Conservation (phyloP, 805 yeast genomes). For the Sugiyamaella floridensis region DNA sequence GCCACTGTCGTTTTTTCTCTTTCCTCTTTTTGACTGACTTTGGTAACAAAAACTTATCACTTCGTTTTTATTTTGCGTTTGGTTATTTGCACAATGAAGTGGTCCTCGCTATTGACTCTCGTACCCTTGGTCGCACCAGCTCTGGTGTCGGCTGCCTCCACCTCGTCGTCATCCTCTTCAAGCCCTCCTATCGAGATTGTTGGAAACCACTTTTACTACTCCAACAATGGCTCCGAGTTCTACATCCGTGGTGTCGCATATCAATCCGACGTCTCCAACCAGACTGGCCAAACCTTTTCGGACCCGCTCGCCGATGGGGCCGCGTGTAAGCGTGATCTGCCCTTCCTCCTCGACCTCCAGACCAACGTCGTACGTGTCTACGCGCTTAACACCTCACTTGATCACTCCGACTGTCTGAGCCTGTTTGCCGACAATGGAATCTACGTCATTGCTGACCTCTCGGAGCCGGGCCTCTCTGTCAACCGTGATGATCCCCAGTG, state of each 20-base stretch:
- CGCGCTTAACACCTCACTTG: conserved; percentile 63
- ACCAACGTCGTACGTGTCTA: conserved; percentile 82
- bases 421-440: conserved; percentile 78
- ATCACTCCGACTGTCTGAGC: conserved; percentile 75
- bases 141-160: conserved; percentile 8
- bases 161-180: conserved; percentile 25
- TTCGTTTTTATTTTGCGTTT: background rate
- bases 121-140: conserved; percentile 9
- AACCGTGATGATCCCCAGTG: conserved; percentile 72
- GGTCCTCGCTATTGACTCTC: conserved; percentile 16
- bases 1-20: conserved; percentile 8
- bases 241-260: conserved; percentile 84
- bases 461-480: conserved; percentile 77
- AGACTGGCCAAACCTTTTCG: conserved; percentile 56
- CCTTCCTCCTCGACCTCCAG: conserved; percentile 59
- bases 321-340: conserved; percentile 75
- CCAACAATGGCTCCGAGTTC: conserved; percentile 70
- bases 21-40: no score
- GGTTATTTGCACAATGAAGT: conserved; percentile 22
- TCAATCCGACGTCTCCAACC: conserved; percentile 55
- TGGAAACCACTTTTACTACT: conserved; percentile 72
- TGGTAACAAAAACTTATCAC: no score
- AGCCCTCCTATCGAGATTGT: conserved; percentile 46
- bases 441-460: conserved; percentile 82
- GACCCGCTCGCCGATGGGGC: conserved; percentile 74